Evolutionary conservation across 164 flowering plant genomes (phyloP).

Genomic region (Macadamia tetraphylla): DNA sequence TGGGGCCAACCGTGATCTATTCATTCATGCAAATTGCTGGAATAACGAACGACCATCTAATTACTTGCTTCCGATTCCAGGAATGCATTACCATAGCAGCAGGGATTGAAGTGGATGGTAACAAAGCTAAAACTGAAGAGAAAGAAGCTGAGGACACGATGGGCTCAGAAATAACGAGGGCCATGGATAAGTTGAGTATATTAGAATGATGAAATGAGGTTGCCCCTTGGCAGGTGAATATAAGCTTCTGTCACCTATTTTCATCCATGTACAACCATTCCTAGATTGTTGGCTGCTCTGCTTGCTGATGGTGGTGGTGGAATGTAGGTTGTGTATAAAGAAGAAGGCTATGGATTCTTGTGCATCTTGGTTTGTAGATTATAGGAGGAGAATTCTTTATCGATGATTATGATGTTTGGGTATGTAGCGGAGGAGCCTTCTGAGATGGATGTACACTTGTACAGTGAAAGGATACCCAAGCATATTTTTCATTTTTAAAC

Average conservation of each 20-base stretch:
- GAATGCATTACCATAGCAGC: slow-evolving; percentile 18
- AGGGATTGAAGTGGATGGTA: slow-evolving; percentile 2
- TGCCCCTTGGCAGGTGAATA: background rate
- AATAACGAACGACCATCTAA: slow-evolving; percentile 35
- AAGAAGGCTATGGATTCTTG: slow-evolving; percentile 2
- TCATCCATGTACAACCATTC: slow-evolving; percentile 23
- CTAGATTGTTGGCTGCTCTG: slow-evolving; percentile 3
- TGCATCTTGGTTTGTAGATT: slow-evolving; percentile 14
- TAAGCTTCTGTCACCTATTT: background rate
- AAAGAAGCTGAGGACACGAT: slow-evolving; percentile 9
- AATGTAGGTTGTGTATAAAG: slow-evolving; percentile 1
- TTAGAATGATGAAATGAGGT: slow-evolving; percentile 2
- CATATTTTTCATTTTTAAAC: background rate
- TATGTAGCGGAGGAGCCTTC: background rate
- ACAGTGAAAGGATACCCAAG: background rate
- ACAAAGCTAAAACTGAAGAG: slow-evolving; percentile 11
- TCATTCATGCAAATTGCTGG: slow-evolving; percentile 39
- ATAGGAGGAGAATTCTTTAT: background rate
- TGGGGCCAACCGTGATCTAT: slow-evolving; percentile 33
- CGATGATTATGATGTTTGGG: background rate
- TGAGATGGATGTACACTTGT: too few species aligned
- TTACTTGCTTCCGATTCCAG: slow-evolving; percentile 28
- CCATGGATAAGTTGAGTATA: slow-evolving; percentile 16
- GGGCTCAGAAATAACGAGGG: slow-evolving; percentile 12
- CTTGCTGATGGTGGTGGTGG: slow-evolving; percentile 1